Conservation (phyloP, 192 early-diverging fungal genomes). For the Lunasporangiospora selenospora region DNA sequence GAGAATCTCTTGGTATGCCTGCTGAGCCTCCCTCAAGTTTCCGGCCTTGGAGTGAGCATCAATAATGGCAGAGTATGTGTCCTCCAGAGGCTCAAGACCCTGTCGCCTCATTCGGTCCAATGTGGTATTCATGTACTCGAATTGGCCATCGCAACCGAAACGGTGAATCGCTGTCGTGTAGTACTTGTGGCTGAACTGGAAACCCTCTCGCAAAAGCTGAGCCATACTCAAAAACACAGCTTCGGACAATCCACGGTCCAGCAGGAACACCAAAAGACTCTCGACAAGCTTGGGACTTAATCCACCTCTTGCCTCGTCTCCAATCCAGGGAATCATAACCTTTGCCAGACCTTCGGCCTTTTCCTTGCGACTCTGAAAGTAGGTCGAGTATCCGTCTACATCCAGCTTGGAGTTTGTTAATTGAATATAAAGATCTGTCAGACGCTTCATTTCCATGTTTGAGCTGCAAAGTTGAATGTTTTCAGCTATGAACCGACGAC, state of each 20-base stretch:
- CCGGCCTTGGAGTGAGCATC: conserved; percentile 41
- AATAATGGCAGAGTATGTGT: conserved; percentile 35
- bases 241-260: conserved; percentile 17
- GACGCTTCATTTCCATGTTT: conserved; percentile 30
- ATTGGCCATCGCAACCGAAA: conserved; percentile 21
- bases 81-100: conserved; percentile 29
- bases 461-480: conserved; percentile 30
- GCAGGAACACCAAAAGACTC: conserved; percentile 24
- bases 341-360: conserved; percentile 6
- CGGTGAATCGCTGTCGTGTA: conserved; percentile 34
- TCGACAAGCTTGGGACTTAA: conserved; percentile 15
- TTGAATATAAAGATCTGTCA: conserved; percentile 13
- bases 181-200: conserved; percentile 24
- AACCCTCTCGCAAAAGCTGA: conserved; percentile 7
- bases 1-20: conserved; percentile 31
- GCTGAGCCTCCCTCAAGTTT: conserved; percentile 35
- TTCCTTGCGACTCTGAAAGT: conserved; percentile 32
- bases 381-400: conserved; percentile 28
- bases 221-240: conserved; percentile 15
- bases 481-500: conserved; percentile 36
- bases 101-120: conserved; percentile 31
- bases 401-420: conserved; percentile 16
- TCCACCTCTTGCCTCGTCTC: not conserved
- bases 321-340: conserved; percentile 15
- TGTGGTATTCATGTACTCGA: conserved; percentile 37